Conservation (phyloP, 1,139 yeast species). For the Suhomyces ambrosiae region DNA sequence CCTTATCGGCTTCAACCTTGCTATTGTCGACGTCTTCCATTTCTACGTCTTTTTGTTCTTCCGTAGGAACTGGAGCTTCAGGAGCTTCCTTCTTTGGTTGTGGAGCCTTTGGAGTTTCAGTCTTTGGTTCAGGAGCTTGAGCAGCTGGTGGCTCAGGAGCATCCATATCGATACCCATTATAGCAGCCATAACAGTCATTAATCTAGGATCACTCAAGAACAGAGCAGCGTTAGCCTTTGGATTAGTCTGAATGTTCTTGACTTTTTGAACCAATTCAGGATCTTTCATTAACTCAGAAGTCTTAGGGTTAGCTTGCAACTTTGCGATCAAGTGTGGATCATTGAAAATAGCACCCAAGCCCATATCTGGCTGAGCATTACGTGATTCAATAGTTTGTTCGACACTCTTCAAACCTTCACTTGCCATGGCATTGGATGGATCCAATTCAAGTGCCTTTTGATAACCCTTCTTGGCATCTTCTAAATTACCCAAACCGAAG, state of each 20-base stretch:
- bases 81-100: slow-evolving; percentile 18
- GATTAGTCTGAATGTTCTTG: slow-evolving; percentile 65
- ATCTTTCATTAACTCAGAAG: slow-evolving; percentile 84
- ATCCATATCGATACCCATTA: slow-evolving; percentile 80
- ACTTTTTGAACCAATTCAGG: slow-evolving; percentile 80
- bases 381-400: slow-evolving; percentile 54
- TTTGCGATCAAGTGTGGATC: slow-evolving; percentile 81
- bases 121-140: slow-evolving; percentile 14
- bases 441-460: slow-evolving; percentile 84
- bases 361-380: slow-evolving; percentile 64
- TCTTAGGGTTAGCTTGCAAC: slow-evolving; percentile 81
- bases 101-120: slow-evolving; percentile 21
- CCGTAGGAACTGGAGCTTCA: slow-evolving; percentile 14
- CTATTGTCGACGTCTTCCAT: slow-evolving; percentile 33
- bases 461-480: slow-evolving; percentile 69
- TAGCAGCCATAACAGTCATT: slow-evolving; percentile 84
- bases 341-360: slow-evolving; percentile 72
- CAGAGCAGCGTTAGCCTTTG: slow-evolving; percentile 67
- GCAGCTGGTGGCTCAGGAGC: slow-evolving; percentile 38
- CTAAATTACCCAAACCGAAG: slow-evolving; percentile 78
- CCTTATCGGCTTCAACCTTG: slow-evolving; percentile 68
- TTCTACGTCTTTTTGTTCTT: slow-evolving; percentile 34
- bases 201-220: slow-evolving; percentile 79
- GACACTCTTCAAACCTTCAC: slow-evolving; percentile 75
- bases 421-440: slow-evolving; percentile 81